Evolutionary conservation across 192 early-diverging fungal genomes (phyloP).

Genomic region (Backusella tuberculispora): DNA sequence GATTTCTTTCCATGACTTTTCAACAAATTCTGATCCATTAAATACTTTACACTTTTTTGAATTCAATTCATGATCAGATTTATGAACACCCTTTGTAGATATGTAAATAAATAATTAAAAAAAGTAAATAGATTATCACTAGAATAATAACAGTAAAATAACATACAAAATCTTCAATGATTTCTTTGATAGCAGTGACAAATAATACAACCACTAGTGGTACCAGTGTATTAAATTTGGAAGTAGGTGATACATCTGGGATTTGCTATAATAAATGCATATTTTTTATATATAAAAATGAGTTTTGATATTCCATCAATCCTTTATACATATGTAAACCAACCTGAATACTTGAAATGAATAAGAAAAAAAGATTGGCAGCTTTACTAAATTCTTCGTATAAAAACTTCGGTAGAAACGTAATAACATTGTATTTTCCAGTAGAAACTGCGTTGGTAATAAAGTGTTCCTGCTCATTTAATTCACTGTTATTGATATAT

Average conservation of each 20-base stretch:
- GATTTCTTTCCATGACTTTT: conserved; percentile 79
- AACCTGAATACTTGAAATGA: conserved; percentile 90
- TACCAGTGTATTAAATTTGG: conserved; percentile 82
- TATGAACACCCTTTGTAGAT: conserved; percentile 64
- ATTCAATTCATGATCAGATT: conserved; percentile 81
- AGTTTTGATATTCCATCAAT: background rate
- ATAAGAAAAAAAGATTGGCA: conserved; percentile 98
- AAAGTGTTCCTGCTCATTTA: conserved; percentile 78
- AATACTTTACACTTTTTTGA: conserved; percentile 64
- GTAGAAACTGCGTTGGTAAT: conserved; percentile 94
- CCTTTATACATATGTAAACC: conserved; percentile 30
- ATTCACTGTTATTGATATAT: conserved; percentile 81
- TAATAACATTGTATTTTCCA: conserved; percentile 90
- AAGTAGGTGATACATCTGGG: conserved; percentile 90
- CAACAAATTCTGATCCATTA: conserved; percentile 68
- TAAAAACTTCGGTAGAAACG: conserved; percentile 96
- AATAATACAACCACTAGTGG: conserved; percentile 78
- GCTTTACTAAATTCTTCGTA: conserved; percentile 98
- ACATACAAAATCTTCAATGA: conserved; percentile 78
- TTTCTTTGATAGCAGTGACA: conserved; percentile 89
- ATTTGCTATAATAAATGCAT: conserved; percentile 74
- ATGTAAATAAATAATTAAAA: conserved; percentile 32
- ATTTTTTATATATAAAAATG: conserved; percentile 1
- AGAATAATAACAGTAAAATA: too few species aligned
- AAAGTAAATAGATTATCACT: background rate